Conservation (phyloP, 2,329 filamentous ascomycete species). For the Colletotrichum orchidophilum region DNA sequence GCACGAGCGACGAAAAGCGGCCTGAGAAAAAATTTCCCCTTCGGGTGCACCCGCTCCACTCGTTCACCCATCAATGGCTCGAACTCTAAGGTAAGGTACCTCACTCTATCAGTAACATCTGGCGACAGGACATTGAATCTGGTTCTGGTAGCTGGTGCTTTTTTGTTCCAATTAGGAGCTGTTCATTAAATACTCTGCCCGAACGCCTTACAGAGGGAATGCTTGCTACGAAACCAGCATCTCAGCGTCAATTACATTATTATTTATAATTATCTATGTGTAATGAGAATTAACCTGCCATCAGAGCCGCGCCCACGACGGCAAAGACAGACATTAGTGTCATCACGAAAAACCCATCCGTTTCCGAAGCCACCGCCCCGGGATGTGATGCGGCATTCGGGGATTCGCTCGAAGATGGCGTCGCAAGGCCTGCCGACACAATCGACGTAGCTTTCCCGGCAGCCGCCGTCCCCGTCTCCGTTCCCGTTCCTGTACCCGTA, state of each 20-base stretch:
- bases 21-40: conserved; percentile 28
- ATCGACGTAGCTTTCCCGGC: neutral
- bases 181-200: neutral
- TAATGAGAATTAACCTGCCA: neutral
- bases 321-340: neutral
- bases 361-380: neutral
- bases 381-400: neutral
- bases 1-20: conserved; percentile 14
- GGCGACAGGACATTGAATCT: too few species aligned
- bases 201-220: neutral
- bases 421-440: neutral
- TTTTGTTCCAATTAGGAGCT: too few species aligned
- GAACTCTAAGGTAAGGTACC: too few species aligned
- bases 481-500: neutral
- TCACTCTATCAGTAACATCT: too few species aligned
- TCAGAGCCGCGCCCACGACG: neutral
- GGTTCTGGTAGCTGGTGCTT: too few species aligned
- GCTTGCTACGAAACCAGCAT: neutral
- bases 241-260: neutral
- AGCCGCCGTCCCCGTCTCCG: neutral
- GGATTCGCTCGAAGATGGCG: conserved; percentile 11
- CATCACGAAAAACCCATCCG: neutral
- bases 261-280: neutral
- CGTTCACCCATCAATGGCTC: neutral
- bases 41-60: conserved; percentile 29